Conservation (phyloP, 768 basidiomycete genomes). For the Trichaptum fuscoviolaceum region DNA sequence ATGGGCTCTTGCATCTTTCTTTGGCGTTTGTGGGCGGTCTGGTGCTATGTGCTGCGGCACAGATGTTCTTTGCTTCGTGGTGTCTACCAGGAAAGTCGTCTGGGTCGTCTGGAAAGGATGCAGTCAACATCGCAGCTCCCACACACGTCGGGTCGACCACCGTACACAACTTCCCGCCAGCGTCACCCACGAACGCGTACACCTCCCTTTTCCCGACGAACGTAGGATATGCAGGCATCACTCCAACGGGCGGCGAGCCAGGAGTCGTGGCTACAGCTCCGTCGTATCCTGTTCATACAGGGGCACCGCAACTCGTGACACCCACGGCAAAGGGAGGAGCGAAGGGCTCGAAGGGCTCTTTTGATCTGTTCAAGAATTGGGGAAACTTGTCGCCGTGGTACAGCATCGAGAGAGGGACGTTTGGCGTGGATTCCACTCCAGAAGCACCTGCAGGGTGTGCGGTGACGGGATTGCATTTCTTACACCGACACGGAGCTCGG, state of each 20-base stretch:
- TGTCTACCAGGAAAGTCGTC: constrained; percentile 1
- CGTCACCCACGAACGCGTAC: constrained; percentile 64
- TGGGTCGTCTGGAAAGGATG: constrained; percentile 5
- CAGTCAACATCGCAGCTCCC: constrained; percentile 41
- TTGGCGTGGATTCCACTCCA: constrained; percentile 69
- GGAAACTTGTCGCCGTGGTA: constrained; percentile 87
- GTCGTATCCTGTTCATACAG: constrained; percentile 72
- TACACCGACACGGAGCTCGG: constrained; percentile 81
- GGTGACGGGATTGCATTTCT: constrained; percentile 68
- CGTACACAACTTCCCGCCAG: constrained; percentile 65
- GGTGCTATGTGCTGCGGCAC: constrained; percentile 43
- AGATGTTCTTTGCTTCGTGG: constrained; percentile 37
- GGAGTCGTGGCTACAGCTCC: constrained; percentile 70
- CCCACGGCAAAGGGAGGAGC: constrained; percentile 31
- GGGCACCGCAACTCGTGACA: constrained; percentile 57
- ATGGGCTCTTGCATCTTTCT: constrained; percentile 29
- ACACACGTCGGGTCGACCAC: constrained; percentile 71
- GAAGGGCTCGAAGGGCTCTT: constrained; percentile 30
- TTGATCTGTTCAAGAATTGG: constrained; percentile 73
- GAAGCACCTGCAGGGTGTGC: constrained; percentile 65
- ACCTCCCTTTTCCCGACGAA: constrained; percentile 72
- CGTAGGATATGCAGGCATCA: constrained; percentile 73
- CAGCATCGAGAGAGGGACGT: constrained; percentile 56
- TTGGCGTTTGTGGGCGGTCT: constrained; percentile 52
- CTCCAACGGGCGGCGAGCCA: constrained; percentile 76